Evolutionary conservation across 768 basidiomycete genomes (phyloP).

Genomic region (Pleurotus citrinopileatus): DNA sequence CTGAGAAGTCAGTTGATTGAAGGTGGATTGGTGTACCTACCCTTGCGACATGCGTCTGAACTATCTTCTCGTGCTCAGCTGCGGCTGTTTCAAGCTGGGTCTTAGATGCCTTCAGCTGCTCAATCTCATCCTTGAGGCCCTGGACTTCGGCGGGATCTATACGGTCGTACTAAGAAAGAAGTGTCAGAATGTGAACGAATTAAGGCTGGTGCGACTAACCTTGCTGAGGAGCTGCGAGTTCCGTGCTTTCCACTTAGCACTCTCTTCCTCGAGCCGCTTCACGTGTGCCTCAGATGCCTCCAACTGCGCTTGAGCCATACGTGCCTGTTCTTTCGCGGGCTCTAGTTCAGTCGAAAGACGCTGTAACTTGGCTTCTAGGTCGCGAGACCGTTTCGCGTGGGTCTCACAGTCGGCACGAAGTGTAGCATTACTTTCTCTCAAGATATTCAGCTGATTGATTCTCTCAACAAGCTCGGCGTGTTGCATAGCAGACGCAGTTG

Average conservation of each 20-base stretch:
- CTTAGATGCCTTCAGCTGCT: conserved; percentile 43
- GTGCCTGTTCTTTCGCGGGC: conserved; percentile 71
- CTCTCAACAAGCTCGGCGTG: conserved; percentile 83
- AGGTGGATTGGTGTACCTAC: conserved; percentile 21
- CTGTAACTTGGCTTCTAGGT: conserved; percentile 63
- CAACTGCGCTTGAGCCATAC: conserved; percentile 68
- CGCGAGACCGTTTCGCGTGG: conserved; percentile 64
- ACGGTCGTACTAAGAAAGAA: conserved; percentile 66
- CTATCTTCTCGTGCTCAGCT: conserved; percentile 26
- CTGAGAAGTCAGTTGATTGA: background rate
- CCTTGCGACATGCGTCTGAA: conserved; percentile 24
- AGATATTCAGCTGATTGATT: conserved; percentile 82
- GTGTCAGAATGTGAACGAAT: background rate
- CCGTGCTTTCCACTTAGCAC: conserved; percentile 79
- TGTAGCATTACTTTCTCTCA: conserved; percentile 87
- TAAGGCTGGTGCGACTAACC: conserved; percentile 32
- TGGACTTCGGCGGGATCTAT: conserved; percentile 86
- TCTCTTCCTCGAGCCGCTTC: conserved; percentile 70
- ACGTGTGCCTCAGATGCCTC: conserved; percentile 67
- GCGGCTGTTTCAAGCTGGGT: conserved; percentile 27
- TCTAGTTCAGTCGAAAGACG: conserved; percentile 60
- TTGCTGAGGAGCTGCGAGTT: conserved; percentile 80
- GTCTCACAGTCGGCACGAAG: conserved; percentile 74
- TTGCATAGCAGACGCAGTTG: conserved; percentile 70
- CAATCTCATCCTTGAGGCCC: conserved; percentile 71